Evolutionary conservation across 78 protist genomes (phyloP).

Genomic region (Emiliania huxleyi): DNA sequence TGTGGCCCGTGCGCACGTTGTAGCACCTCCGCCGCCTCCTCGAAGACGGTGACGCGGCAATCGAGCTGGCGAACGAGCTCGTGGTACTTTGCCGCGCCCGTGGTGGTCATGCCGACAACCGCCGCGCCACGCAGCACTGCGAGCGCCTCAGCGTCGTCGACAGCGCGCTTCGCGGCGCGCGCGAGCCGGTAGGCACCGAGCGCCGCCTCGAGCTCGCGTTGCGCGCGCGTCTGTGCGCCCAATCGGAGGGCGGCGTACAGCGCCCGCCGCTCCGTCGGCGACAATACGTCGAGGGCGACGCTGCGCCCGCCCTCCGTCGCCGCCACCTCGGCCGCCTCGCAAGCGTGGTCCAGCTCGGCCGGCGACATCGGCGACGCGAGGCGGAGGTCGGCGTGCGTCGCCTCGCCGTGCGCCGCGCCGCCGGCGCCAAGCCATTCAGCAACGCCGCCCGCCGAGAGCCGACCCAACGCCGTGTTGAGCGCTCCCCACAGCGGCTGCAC

Average conservation of each 20-base stretch:
- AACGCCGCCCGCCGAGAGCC: too few species aligned
- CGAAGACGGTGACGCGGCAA: constrained; percentile 54
- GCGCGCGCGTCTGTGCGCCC: neutral
- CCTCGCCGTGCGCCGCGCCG: too few species aligned
- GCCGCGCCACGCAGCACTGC: neutral
- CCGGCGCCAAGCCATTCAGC: too few species aligned
- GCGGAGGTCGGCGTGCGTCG: too few species aligned
- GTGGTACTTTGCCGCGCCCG: constrained; percentile 46
- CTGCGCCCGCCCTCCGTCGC: neutral
- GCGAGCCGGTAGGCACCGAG: neutral
- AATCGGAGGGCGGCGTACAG: neutral
- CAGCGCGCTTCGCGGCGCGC: neutral
- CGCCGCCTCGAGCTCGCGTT: neutral
- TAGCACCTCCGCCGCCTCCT: constrained; percentile 82
- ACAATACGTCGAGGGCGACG: neutral
- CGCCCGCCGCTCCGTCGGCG: neutral
- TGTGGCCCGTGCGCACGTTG: constrained; percentile 64
- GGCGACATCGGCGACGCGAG: neutral
- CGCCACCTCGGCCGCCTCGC: neutral
- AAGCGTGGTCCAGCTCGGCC: neutral
- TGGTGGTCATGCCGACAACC: constrained; percentile 60
- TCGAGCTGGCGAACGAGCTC: constrained; percentile 21
- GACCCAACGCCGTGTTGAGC: too few species aligned
- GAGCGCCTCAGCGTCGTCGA: neutral
- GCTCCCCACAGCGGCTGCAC: too few species aligned